Evolutionary conservation across 257 asterid genomes (phyloP).

Genomic region (Nicotiana tomentosiformis): DNA sequence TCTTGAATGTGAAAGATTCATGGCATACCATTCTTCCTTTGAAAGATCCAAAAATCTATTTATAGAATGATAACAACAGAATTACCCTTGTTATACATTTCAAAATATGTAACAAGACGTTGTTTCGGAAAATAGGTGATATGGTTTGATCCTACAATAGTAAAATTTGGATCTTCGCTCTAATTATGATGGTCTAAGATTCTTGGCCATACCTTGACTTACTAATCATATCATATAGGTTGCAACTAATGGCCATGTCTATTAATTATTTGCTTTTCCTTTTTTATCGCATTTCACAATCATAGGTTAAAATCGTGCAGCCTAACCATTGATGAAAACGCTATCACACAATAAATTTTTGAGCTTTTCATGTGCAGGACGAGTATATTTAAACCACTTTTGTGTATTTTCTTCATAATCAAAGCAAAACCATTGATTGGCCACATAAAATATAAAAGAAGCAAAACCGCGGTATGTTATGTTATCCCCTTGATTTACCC

Average conservation of each 20-base stretch:
- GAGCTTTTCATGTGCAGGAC: not conserved
- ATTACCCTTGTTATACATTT: not conserved
- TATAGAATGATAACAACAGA: not conserved
- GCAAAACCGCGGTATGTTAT: no score
- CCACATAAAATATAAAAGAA: no score
- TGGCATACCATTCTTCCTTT: slow-evolving; percentile 1
- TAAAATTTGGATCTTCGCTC: not conserved
- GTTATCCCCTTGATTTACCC: not conserved
- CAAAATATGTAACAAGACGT: no score
- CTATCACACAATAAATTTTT: no score
- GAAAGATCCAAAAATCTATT: not conserved
- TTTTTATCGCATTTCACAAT: not conserved
- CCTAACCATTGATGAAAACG: not conserved
- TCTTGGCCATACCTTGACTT: slow-evolving; percentile 7
- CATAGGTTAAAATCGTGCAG: not conserved
- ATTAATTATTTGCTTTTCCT: not conserved
- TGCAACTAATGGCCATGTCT: not conserved
- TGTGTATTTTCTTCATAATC: no score
- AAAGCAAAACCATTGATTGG: not conserved
- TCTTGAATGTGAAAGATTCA: slow-evolving; percentile 16
- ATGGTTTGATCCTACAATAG: not conserved
- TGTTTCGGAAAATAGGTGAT: no score
- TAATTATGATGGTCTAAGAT: slow-evolving; percentile 1
- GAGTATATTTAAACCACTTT: no score
- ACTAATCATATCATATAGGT: not conserved